Percentiles rank a stretch among this genome's conserved stretches.
Evolutionary conservation across 1,284 basidiomycete genomes (phyloP).

Genomic region (Ganoderma sinense): DNA sequence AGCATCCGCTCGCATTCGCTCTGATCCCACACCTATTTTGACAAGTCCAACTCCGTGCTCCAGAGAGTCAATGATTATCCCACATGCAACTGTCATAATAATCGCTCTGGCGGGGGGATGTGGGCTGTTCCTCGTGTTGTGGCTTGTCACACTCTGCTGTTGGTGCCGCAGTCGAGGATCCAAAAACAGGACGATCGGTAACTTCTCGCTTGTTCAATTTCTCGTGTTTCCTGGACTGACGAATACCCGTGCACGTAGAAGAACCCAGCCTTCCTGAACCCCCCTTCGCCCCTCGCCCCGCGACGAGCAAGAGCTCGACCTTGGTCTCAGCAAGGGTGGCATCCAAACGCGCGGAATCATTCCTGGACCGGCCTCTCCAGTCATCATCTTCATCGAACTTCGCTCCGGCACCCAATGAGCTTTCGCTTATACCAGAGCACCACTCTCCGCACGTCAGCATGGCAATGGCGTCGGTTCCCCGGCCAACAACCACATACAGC

Average conservation of each 20-base stretch:
- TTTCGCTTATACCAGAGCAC: background rate
- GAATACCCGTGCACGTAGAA: background rate
- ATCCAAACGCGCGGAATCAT: background rate
- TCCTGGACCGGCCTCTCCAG: background rate
- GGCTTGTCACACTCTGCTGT: background rate
- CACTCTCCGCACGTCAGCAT: background rate
- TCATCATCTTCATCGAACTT: background rate
- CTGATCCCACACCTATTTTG: background rate
- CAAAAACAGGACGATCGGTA: background rate
- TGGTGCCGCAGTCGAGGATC: background rate
- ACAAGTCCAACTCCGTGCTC: background rate
- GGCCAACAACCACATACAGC: background rate
- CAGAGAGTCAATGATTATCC: background rate
- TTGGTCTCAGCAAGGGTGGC: background rate
- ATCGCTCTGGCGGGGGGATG: background rate
- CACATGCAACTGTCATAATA: background rate
- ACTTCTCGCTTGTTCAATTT: background rate
- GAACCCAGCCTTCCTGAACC: background rate
- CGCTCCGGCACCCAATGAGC: background rate
- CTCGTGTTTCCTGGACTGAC: background rate
- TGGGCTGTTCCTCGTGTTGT: background rate
- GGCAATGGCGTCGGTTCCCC: background rate
- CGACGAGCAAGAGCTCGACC: background rate
- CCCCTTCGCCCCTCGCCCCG: constrained; percentile 6
- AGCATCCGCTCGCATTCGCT: too few species aligned